These are phyloP conservation scores for Fusarium nelsonii DNA, from an alignment of 2,329 filamentous ascomycete species.

Conservation along the genomic window DNA sequence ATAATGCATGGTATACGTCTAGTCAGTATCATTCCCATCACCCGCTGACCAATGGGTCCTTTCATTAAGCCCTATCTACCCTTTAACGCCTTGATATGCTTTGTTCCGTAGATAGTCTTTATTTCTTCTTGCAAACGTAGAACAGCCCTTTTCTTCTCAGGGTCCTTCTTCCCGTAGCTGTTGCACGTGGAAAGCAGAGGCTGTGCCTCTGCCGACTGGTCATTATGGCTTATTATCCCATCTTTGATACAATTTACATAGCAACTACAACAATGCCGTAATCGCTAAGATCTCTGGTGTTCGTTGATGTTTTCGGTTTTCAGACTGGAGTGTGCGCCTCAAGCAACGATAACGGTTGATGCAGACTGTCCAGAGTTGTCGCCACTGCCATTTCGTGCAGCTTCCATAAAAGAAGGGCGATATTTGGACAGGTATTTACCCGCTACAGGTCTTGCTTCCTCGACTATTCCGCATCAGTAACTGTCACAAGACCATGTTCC, in stretches of 20 bases:
- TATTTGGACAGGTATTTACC: conserved; percentile 73
- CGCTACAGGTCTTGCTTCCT: conserved; percentile 72
- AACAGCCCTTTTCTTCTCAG: neutral
- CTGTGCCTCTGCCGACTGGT: conserved; percentile 2
- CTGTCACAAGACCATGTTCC: neutral
- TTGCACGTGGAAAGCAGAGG: conserved; percentile 11
- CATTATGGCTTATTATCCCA: conserved; percentile 25
- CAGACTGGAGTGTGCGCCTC: conserved; percentile 16
- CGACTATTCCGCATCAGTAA: conserved; percentile 58
- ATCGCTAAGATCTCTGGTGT: neutral
- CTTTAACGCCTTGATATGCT: conserved; percentile 38
- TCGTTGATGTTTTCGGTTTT: conserved; percentile 5
- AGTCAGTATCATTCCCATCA: conserved; percentile 2
- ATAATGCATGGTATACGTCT: conserved; percentile 3
- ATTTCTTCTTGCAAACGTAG: conserved; percentile 6
- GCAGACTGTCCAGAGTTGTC: conserved; percentile 38
- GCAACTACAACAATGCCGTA: neutral
- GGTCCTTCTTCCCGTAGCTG: conserved; percentile 10
- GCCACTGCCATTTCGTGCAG: conserved; percentile 45
- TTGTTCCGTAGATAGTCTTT: conserved; percentile 7
- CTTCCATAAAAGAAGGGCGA: conserved; percentile 65
- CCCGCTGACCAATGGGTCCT: neutral
- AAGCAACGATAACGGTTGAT: conserved; percentile 51
- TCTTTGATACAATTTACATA: neutral
- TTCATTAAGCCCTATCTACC: conserved; percentile 10